Conservation (phyloP, 2,329 filamentous ascomycete genomes). For the Pyrenophora teres region DNA sequence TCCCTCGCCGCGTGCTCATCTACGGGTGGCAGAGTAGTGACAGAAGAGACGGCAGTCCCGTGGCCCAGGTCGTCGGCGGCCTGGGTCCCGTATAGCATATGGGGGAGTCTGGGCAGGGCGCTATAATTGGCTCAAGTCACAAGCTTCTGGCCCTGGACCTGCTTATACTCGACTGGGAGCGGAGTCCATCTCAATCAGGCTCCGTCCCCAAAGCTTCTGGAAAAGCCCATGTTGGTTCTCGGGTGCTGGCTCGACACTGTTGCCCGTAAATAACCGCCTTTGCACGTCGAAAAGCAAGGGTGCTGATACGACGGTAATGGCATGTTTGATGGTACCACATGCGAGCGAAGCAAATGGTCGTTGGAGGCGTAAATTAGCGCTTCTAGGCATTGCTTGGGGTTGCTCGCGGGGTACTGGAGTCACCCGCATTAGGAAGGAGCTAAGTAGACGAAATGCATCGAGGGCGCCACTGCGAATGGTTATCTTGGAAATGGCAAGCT, state of each 20-base stretch:
- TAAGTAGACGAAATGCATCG: constrained; percentile 4
- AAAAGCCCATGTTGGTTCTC: background rate
- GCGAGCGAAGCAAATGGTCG: constrained; percentile 2
- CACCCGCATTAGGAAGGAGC: constrained; percentile 17
- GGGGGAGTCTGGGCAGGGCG: constrained; percentile 2
- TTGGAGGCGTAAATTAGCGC: constrained; percentile 11
- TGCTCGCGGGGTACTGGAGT: constrained; percentile 12
- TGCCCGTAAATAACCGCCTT: constrained; percentile 11
- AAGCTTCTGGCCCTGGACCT: constrained; percentile 14
- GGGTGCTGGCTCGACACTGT: background rate
- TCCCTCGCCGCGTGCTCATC: background rate
- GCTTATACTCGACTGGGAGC: background rate
- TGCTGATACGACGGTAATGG: constrained; percentile 3
- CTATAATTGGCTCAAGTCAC: constrained; percentile 8
- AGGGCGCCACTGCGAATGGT: constrained; percentile 16
- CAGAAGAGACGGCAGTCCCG: background rate
- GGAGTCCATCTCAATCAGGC: background rate
- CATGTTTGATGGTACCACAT: background rate
- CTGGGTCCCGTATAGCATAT: constrained; percentile 2
- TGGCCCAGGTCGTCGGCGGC: constrained; percentile 3
- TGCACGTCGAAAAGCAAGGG: constrained; percentile 1
- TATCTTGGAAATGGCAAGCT: constrained; percentile 19
- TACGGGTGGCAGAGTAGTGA: too few relatives aligned
- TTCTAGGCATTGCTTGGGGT: constrained; percentile 11
- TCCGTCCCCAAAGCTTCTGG: background rate